A percentile compares a stretch with the other conserved stretches of the same genome.
Conservation (phyloP, 2,329 filamentous ascomycete genomes). For the Paecilomyces niveus region DNA sequence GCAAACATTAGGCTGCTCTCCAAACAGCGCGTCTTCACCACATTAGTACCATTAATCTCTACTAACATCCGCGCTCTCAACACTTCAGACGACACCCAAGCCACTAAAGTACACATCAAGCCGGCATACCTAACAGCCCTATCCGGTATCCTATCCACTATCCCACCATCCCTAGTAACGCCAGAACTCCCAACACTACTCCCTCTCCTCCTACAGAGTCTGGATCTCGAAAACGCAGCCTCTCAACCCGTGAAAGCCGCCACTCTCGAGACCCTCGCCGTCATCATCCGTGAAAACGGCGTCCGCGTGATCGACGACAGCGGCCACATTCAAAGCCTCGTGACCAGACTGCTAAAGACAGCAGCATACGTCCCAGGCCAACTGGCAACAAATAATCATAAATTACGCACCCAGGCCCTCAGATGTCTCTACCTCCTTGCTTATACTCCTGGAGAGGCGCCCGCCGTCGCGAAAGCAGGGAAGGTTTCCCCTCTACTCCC, state of each 20-base stretch:
- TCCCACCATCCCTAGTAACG: slow-evolving; percentile 54
- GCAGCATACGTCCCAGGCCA: slow-evolving; percentile 16
- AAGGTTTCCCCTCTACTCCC: slow-evolving; percentile 45
- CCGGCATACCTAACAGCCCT: slow-evolving; percentile 58
- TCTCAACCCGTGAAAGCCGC: slow-evolving; percentile 51
- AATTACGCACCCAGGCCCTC: slow-evolving; percentile 28
- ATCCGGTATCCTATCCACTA: slow-evolving; percentile 53
- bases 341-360: slow-evolving; percentile 49
- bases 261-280: slow-evolving; percentile 52
- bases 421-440: slow-evolving; percentile 33
- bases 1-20: slow-evolving; percentile 55
- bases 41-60: slow-evolving; percentile 51
- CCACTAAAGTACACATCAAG: slow-evolving; percentile 36
- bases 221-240: slow-evolving; percentile 46
- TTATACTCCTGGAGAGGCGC: slow-evolving; percentile 16
- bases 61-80: slow-evolving; percentile 42
- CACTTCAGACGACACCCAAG: slow-evolving; percentile 23
- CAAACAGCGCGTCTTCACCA: slow-evolving; percentile 58
- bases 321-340: slow-evolving; percentile 52
- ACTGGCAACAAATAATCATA: slow-evolving; percentile 15
- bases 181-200: slow-evolving; percentile 52
- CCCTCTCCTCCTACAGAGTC: slow-evolving; percentile 55
- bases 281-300: slow-evolving; percentile 53
- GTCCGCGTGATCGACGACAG: slow-evolving; percentile 42
- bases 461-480: slow-evolving; percentile 17